A percentile compares a stretch with the other conserved stretches of the same genome.
Conservation (phyloP, 768 basidiomycete genomes). For the Calocybe gangraenosa region DNA sequence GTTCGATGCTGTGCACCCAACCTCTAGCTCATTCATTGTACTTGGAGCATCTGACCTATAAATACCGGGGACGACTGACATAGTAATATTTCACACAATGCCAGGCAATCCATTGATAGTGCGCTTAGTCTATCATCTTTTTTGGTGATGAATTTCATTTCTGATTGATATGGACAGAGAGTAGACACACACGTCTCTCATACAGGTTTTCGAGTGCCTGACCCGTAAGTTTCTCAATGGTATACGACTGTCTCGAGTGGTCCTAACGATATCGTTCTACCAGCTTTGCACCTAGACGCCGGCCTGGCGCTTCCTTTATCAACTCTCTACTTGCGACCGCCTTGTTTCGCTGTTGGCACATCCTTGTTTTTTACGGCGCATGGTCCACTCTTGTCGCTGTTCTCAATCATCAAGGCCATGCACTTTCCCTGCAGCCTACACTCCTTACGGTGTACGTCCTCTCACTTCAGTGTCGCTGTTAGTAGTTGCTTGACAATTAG, state of each 20-base stretch:
- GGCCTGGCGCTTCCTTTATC: conserved; percentile 32
- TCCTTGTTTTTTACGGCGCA: conserved; percentile 57
- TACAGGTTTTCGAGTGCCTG: conserved; percentile 32
- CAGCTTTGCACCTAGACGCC: conserved; percentile 33
- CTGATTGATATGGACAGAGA: conserved; percentile 15
- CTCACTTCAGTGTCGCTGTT: conserved; percentile 23
- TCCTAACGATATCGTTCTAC: conserved; percentile 9
- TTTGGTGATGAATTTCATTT: not conserved
- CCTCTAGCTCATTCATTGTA: no score
- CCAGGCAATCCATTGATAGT: no score
- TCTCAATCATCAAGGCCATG: conserved; percentile 43
- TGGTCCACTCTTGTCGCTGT: conserved; percentile 59
- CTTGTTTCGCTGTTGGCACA: conserved; percentile 62
- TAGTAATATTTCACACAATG: no score
- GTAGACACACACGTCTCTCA: conserved; percentile 26
- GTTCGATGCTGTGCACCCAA: no score
- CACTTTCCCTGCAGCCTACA: conserved; percentile 41
- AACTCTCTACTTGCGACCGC: conserved; percentile 40
- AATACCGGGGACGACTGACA: no score
- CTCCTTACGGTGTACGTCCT: conserved; percentile 63
- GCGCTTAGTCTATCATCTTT: no score
- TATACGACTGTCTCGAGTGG: not conserved
- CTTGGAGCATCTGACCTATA: no score
- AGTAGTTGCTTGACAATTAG: conserved; percentile 19
- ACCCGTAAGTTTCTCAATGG: conserved; percentile 29